Percentiles rank a stretch among this genome's conserved stretches.
These are phyloP conservation scores for Albatrellus ellisii DNA, from an alignment of 768 basidiomycete species.

Conservation along the genomic window DNA sequence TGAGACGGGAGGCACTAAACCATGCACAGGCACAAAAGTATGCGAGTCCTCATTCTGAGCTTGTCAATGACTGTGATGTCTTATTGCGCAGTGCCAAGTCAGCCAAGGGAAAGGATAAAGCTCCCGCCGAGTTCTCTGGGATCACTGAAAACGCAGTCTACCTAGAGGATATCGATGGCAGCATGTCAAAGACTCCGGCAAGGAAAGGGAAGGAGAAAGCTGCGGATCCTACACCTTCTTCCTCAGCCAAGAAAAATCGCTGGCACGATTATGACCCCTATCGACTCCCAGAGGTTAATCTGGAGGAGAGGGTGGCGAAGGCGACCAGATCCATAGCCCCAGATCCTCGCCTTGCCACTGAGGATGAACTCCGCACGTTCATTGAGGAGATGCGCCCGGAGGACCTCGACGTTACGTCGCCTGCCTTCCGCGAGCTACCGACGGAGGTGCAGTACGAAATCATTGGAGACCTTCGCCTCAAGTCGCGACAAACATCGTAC, in stretches of 20 bases:
- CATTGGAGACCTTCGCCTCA: constrained; percentile 86
- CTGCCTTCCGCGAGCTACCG: constrained; percentile 84
- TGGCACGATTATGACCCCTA: constrained; percentile 86
- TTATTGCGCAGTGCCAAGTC: constrained; percentile 4
- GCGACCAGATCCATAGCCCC: constrained; percentile 49
- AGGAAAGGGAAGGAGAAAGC: constrained; percentile 18
- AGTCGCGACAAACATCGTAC: constrained; percentile 90
- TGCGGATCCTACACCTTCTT: constrained; percentile 23
- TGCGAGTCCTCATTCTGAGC: constrained; percentile 14
- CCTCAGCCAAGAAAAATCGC: constrained; percentile 43
- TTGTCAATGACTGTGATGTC: not conserved
- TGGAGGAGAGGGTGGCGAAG: constrained; percentile 49
- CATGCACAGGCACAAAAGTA: constrained; percentile 36
- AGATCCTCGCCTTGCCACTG: constrained; percentile 91
- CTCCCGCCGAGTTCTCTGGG: constrained; percentile 29
- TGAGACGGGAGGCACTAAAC: constrained; percentile 79
- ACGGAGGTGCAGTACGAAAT: constrained; percentile 98
- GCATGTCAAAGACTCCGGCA: constrained; percentile 38
- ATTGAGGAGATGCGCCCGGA: constrained; percentile 95
- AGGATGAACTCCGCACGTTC: constrained; percentile 85
- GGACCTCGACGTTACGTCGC: constrained; percentile 85
- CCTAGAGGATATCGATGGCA: constrained; percentile 68
- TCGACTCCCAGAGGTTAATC: constrained; percentile 70
- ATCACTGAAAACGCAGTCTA: constrained; percentile 72
- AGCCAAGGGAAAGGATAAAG: constrained; percentile 34